Evolutionary conservation across 495 filamentous ascomycete genomes (phyloP).

Genomic region (Xylaria telfairii): DNA sequence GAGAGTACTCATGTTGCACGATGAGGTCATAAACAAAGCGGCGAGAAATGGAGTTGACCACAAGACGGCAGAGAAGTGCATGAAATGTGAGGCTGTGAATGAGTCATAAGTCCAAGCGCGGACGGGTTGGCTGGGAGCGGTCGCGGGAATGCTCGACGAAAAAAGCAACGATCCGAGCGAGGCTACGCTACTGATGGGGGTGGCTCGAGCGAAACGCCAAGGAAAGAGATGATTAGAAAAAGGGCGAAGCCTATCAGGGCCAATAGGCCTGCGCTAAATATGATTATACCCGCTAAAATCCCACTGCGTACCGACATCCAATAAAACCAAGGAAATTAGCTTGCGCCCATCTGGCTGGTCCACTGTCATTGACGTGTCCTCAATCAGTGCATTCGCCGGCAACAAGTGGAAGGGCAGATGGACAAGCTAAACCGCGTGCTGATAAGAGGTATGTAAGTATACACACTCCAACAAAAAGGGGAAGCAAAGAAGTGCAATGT

Average conservation of each 20-base stretch:
- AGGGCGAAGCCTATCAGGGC: constrained; percentile 15
- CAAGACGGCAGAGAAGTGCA: constrained; percentile 22
- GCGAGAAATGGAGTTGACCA: constrained; percentile 9
- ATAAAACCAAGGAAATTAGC: constrained; percentile 32
- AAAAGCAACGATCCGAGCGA: constrained; percentile 19
- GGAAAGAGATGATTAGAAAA: neutral
- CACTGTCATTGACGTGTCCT: constrained; percentile 17
- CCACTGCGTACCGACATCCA: constrained; percentile 33
- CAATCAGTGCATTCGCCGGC: constrained; percentile 5
- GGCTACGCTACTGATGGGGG: constrained; percentile 17
- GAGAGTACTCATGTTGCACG: neutral
- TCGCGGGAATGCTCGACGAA: constrained; percentile 20
- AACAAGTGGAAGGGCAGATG: neutral
- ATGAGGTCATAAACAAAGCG: neutral
- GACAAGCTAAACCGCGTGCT: neutral
- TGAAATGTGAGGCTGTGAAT: constrained; percentile 26
- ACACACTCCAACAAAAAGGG: neutral
- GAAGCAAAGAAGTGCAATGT: constrained; percentile 17
- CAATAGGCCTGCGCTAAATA: constrained; percentile 13
- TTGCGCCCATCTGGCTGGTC: neutral
- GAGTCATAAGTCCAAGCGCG: constrained; percentile 22
- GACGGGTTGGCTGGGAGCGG: constrained; percentile 19
- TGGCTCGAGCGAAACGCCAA: constrained; percentile 25
- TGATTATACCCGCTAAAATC: constrained; percentile 21
- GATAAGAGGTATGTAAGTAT: neutral